Evolutionary conservation across 2,329 filamentous ascomycete genomes (phyloP), one percentile per base, ranked within the genome.

Genomic region (Cercospora sojina): DNA sequence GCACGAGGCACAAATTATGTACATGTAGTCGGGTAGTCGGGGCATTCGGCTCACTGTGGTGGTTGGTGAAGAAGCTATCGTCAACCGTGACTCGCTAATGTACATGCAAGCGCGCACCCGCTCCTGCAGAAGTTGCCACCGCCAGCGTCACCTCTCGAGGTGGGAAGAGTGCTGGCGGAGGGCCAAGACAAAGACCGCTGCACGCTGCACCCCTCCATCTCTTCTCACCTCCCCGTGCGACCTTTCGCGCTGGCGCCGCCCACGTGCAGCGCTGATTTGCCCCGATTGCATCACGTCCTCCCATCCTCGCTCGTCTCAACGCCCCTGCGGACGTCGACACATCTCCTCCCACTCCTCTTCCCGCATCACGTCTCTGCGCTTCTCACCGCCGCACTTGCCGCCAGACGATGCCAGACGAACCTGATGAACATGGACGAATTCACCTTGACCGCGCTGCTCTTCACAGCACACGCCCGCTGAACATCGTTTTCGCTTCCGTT

Each of bases 401-500:
- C 53, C 49, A 62, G 53, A 67, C 31, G 29, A 41, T 51, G 43
- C 59, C 62, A 38, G 38, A 57, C 58, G 62, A 67, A 25, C 20
- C 62, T 38, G 56, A 57, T 25, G 62, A 65, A 25, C 29, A 62
- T 23, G 49, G 49, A 27, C 43, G 20, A 20, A 57, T 56, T 8
- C 62, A 38, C 57, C 60, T 59, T 16, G 3, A 57, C 29, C 53
- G 27, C 53, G 7, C 43, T 51, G 43, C 23, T 35, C 63, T 56
- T 18, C 53, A 64, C 41, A 56, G 35, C 59, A 68, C 29, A n/a
- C 69, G 70, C 51, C 65, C 74, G 61, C 73, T 77, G 60, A 75
- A 78, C 49, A 71, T 79, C 18, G 62, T 78, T 43, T 77, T 78
- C 64, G 76, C 74, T n/a, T 78, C 76, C 18, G 70, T 72, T 6